Evolutionary conservation across 1,139 yeast species (phyloP).

Genomic region (Zygosaccharomyces sapae): DNA sequence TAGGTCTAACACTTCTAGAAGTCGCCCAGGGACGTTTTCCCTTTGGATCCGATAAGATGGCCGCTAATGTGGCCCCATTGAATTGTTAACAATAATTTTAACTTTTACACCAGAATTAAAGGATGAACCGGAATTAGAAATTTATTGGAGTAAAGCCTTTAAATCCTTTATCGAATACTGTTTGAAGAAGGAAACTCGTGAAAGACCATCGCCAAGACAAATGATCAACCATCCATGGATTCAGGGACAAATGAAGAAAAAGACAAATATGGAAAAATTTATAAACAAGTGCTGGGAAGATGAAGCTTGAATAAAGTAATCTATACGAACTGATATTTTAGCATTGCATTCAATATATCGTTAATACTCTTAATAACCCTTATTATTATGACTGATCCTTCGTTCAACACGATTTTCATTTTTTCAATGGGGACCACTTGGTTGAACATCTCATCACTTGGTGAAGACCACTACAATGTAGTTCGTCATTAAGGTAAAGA

Average conservation of each 20-base stretch:
- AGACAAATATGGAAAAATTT: conserved; percentile 83
- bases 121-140: conserved; percentile 73
- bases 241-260: conserved; percentile 61
- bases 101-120: conserved; percentile 74
- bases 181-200: conserved; percentile 69
- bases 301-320: neutral
- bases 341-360: conserved; percentile 2
- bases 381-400: no score
- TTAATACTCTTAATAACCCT: no score
- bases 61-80: conserved; percentile 67
- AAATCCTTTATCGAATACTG: conserved; percentile 80
- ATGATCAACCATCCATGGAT: conserved; percentile 93
- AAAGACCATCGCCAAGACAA: conserved; percentile 88
- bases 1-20: conserved; percentile 85
- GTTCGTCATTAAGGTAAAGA: no score
- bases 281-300: conserved; percentile 73
- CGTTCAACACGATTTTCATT: conserved; percentile 5
- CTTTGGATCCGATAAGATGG: conserved; percentile 40
- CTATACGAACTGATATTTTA: neutral
- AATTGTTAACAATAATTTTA: conserved; percentile 71
- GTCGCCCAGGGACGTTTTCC: conserved; percentile 91
- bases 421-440: neutral
- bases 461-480: neutral
- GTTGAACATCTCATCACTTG: conserved; percentile 3
- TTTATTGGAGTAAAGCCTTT: conserved; percentile 78